Percentiles rank a stretch among this genome's conserved stretches.
Evolutionary conservation across 2,329 filamentous ascomycete species (phyloP).

Genomic region (Escovopsis sp.): DNA sequence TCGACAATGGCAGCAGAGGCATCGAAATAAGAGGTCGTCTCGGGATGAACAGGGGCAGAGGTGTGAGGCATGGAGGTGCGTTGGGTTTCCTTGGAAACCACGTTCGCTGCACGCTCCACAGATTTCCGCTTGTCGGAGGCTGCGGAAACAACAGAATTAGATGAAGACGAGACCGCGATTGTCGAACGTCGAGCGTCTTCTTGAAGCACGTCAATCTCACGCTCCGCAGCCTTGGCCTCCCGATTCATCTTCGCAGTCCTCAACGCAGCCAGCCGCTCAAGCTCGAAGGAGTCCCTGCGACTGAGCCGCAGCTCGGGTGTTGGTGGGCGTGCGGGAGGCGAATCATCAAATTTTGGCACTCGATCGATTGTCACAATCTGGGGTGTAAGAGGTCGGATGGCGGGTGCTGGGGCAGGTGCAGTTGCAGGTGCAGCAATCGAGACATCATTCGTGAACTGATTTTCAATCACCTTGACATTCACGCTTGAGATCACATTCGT

Average conservation of each 20-base stretch:
- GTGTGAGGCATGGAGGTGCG: no score
- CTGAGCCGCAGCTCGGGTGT: slow-evolving; percentile 26
- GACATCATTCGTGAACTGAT: no score
- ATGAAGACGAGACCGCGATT: slow-evolving; percentile 21
- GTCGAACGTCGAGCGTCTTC: slow-evolving; percentile 33
- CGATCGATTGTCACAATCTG: slow-evolving; percentile 38
- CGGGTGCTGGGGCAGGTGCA: neutral
- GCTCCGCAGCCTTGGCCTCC: slow-evolving; percentile 24
- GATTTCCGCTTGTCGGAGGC: no score
- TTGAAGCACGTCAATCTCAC: slow-evolving; percentile 28
- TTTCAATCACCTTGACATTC: no score
- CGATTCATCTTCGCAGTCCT: slow-evolving; percentile 10
- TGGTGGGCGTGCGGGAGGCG: slow-evolving; percentile 13
- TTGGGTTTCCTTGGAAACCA: no score
- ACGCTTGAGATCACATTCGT: no score
- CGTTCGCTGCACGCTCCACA: no score
- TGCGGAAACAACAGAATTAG: no score
- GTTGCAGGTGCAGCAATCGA: no score
- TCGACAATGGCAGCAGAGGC: slow-evolving; percentile 29
- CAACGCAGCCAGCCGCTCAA: slow-evolving; percentile 21
- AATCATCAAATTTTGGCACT: slow-evolving; percentile 34
- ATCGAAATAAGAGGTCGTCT: no score
- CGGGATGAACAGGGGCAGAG: no score
- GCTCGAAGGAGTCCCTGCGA: slow-evolving; percentile 35
- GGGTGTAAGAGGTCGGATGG: slow-evolving; percentile 29